Conservation (phyloP, 163 green algal genomes). For the Botryococcus braunii region DNA sequence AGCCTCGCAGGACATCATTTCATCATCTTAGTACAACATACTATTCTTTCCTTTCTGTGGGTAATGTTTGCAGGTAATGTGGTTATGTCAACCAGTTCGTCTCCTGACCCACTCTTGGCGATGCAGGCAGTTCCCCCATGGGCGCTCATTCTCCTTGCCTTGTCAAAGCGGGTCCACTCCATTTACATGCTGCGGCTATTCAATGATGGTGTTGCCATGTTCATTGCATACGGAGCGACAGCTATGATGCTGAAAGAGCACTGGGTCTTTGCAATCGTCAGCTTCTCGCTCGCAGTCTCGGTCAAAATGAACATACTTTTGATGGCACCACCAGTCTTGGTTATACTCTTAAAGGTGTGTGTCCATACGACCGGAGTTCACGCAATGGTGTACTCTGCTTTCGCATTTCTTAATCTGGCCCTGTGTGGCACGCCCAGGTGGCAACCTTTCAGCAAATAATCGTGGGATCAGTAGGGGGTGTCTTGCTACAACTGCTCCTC, state of each 20-base stretch:
- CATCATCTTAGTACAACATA: too few relatives aligned
- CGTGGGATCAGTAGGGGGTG: slow-evolving; percentile 20
- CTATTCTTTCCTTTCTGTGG: too few relatives aligned
- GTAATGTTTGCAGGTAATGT: too few relatives aligned
- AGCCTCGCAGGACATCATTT: too few relatives aligned
- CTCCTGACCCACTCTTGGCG: too few relatives aligned
- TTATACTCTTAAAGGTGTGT: slow-evolving; percentile 54
- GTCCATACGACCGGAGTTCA: slow-evolving; percentile 2
- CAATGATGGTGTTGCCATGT: slow-evolving; percentile 78
- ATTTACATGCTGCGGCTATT: slow-evolving; percentile 85
- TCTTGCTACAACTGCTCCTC: slow-evolving; percentile 43
- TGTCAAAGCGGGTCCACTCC: slow-evolving; percentile 78
- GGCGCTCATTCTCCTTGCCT: slow-evolving; percentile 53
- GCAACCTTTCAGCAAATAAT: slow-evolving; percentile 12
- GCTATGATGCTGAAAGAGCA: slow-evolving; percentile 30
- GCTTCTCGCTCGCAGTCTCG: slow-evolving; percentile 62
- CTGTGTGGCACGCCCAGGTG: slow-evolving; percentile 15
- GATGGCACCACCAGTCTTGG: slow-evolving; percentile 58
- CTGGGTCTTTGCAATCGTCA: slow-evolving; percentile 23
- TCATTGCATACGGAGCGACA: slow-evolving; percentile 48
- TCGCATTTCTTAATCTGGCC: neutral
- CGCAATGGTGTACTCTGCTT: neutral
- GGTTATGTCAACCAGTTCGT: too few relatives aligned
- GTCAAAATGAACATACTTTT: slow-evolving; percentile 91
- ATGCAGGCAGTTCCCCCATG: slow-evolving; percentile 50